Conservation (phyloP, 495 filamentous ascomycete species). For the Trichoderma reesei region DNA sequence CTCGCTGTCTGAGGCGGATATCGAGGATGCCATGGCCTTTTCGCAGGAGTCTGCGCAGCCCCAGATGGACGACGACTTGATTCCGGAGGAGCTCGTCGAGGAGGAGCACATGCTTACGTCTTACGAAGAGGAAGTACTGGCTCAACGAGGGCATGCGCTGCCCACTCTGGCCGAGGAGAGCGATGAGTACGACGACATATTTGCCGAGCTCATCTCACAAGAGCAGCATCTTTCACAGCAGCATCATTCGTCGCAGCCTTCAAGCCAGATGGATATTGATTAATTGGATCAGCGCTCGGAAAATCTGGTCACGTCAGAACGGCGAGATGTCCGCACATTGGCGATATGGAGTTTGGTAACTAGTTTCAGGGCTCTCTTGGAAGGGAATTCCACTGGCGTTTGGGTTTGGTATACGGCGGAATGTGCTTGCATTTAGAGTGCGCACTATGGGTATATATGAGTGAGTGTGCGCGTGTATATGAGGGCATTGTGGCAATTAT, state of each 20-base stretch:
- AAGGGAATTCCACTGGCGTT: conserved; percentile 2
- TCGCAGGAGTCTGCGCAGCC: neutral
- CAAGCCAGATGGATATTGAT: conserved; percentile 3
- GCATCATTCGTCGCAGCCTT: neutral
- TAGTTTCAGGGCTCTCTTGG: neutral
- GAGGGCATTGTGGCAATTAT: neutral
- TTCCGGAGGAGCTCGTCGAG: conserved; percentile 3
- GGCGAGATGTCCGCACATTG: neutral
- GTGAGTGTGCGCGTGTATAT: neutral
- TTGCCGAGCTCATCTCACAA: conserved; percentile 35
- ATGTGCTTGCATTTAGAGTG: neutral
- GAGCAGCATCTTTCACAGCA: conserved; percentile 1
- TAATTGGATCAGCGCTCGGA: neutral
- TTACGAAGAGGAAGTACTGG: conserved; percentile 7
- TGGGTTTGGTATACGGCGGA: neutral
- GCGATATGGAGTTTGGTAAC: conserved; percentile 2
- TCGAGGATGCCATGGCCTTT: conserved; percentile 12
- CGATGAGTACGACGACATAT: conserved; percentile 48
- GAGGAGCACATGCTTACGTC: conserved; percentile 18
- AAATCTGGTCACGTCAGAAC: neutral
- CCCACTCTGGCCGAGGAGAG: conserved; percentile 33
- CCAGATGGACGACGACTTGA: conserved; percentile 1
- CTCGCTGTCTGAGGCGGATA: conserved; percentile 5
- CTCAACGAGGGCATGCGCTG: conserved; percentile 10
- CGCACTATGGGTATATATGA: conserved; percentile 3